A percentile compares a stretch with the other conserved stretches of the same genome.
These are phyloP conservation scores for Citrullus mucosospermus DNA, from an alignment of 306 rosid species.

Conservation along the genomic window DNA sequence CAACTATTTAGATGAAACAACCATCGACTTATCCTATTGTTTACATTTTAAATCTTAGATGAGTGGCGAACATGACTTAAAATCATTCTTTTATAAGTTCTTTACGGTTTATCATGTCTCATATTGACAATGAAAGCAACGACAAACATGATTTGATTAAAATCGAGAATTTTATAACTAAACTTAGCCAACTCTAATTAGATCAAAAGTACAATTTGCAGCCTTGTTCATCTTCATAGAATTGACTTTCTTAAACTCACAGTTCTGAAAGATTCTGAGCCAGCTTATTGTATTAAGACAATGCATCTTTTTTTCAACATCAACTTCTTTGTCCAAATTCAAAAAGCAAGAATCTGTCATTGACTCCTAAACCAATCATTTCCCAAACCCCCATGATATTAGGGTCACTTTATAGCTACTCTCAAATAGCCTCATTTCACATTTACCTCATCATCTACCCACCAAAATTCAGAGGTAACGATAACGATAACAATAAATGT, in stretches of 20 bases:
- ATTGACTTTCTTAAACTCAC: background rate
- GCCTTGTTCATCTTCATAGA: background rate
- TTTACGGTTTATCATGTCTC: no score
- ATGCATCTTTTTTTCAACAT: background rate
- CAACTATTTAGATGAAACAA: background rate
- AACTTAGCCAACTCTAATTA: background rate
- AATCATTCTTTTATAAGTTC: no score
- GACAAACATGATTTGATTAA: background rate
- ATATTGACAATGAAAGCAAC: no score
- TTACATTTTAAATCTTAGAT: no score
- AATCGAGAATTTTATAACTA: background rate
- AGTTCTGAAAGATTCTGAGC: background rate
- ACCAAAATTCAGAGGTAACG: no score
- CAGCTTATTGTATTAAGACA: conserved; percentile 2
- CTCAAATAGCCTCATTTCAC: background rate
- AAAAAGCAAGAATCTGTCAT: conserved; percentile 1
- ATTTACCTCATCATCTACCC: no score
- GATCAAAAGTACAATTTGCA: background rate
- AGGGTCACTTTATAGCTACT: background rate
- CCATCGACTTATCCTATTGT: no score
- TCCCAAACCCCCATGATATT: background rate
- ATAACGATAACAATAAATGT: no score
- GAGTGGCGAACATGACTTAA: no score
- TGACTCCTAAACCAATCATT: background rate
- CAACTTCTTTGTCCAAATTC: conserved; percentile 3